These are phyloP conservation scores for Triticum aestivum DNA, from an alignment of 176 grass and related monocot genomes.

Conservation along the genomic window IWGSC_CS_RefSeq_v2.1 NC_057799.1:5985884-5986383, in stretches of 20 bases:
- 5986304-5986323: neutral
- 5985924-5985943: neutral
- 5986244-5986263: neutral
- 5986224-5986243: neutral
- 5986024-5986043: neutral
- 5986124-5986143: neutral
- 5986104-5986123: neutral
- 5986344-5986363: neutral
- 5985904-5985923: neutral
- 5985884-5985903: neutral
- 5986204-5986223: neutral
- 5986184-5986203: neutral
- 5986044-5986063: neutral
- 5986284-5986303: neutral
- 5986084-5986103: neutral
- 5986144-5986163: neutral
- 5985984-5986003: slow-evolving; percentile 10
- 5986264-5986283: neutral
- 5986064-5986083: neutral
- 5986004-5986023: neutral
- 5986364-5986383: neutral
- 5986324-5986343: neutral
- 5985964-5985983: neutral
- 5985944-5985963: neutral
- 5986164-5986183: neutral